Base-by-base conservation (phyloP, 495 filamentous ascomycete species). In the Platismatia glauca region DNA sequence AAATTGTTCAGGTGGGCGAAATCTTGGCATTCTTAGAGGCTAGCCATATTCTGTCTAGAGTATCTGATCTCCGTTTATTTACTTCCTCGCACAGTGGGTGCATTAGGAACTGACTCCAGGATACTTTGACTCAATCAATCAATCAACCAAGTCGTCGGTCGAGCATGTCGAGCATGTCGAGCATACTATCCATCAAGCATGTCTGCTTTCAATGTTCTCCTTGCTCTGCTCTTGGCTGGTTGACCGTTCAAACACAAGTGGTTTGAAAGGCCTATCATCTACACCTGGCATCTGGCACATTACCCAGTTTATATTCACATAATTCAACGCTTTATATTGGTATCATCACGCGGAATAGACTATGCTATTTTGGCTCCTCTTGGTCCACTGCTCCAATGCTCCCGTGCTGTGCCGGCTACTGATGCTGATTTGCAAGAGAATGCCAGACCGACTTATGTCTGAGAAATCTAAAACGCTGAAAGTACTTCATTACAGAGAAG, bases 1-100 rank as follows among this genome's bases (percentile, higher is more conserved):
- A n/a, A n/a, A 62, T 34, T 41, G 48, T 56, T 56, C 50, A 18
- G 44, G 60, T 62, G 60, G 50, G 60, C 38, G 60, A 62, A 62
- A 62, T 62, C 60, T 62, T 62, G 60, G 60, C 60, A 43, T 16
- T 41, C 29, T 20, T 43, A 7, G 3, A 9, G 31, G 48, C 48
- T 61, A 53, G 59, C 59, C 18, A 27, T n/a, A 22, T 35, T 33
- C 0, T 52, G 13, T 59, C 27, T 44, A 24, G 57, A 24, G 34
- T 46, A 27, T 16, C 16, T 58, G 20, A 5, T 58, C n/a, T 39
- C 34, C 20, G 7, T 39, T 12, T 13, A 13, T 35, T 35, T 35
- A 4, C 34, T 35, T 35, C 34, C 9, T 35, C 12, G 7, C 9
- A n/a, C n/a, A n/a, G n/a, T n/a, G n/a, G n/a, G n/a, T n/a, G n/a